Base-by-base conservation (phyloP, 129 eudicot species). In the Escallonia herrerae region DNA sequence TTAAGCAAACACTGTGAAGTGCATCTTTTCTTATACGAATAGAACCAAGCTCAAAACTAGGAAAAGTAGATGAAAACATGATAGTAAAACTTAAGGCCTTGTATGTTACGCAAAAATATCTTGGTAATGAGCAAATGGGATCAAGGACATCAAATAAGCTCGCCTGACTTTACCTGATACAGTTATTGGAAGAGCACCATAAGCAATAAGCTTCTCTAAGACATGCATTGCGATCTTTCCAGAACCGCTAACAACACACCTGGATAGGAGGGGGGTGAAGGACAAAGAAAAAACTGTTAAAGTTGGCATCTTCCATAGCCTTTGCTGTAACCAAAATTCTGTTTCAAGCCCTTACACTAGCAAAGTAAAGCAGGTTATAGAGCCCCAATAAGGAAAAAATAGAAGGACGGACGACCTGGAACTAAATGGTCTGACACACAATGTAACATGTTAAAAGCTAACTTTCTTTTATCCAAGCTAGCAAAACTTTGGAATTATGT, bases 211-310 rank as follows among this genome's bases (percentile, higher is more conserved):
- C 90, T 94, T 94, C 77, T 94, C 99, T 49, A 89, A 78, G 54
- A 94, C 97, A 80, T 94, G 93, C 97, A 94, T 71, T 76, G 99
- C 90, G 66, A 89, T 86, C 85, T 94, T 94, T 71, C 99, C 97
- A 63, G 95, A 89, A 72, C 99, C 99, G 74, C 97, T 94, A 79
- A 94, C 90, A 56, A 64, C 99, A 71, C 99, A 94, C 71, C 99
- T 94, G 75, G 22, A 14, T 4, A 53, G 22, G 14, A 53, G 13
- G 58, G 49, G 6, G 9, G 49, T 5, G 49, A 45, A 8, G 49
- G 9, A 45, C 2, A 5, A 8, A 5, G 9, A 45, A 45, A 45
- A 5, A 45, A 45, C 0, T 45, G 3, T 60, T 60, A 39, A 39
- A 22, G 47, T 12, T 6, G 13, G 42, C 12, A 58, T 7, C n/a